Percentiles rank a stretch among this genome's conserved stretches.
Evolutionary conservation across 1,139 yeast species (phyloP).

Genomic region (Geotrichum bryndzae): DNA sequence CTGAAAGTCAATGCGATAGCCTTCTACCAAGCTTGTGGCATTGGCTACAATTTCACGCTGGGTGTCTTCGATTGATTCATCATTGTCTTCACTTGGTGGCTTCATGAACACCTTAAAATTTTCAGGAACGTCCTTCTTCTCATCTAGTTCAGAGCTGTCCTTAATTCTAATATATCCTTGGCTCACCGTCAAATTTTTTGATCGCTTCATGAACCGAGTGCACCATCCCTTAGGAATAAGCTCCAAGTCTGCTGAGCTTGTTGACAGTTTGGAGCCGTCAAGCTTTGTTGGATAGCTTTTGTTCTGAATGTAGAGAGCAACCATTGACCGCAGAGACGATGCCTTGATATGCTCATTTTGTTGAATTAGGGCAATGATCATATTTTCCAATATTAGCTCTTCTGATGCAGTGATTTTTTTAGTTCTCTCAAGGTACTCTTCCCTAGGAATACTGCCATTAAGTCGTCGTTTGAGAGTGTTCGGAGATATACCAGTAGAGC

Average conservation of each 20-base stretch:
- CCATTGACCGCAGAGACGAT: slow-evolving; percentile 14
- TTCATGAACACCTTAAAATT: slow-evolving; percentile 11
- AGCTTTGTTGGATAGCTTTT: slow-evolving; percentile 11
- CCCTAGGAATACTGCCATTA: slow-evolving; percentile 19
- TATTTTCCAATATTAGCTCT: slow-evolving; percentile 17
- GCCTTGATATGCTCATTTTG: slow-evolving; percentile 19
- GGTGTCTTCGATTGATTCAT: slow-evolving; percentile 14
- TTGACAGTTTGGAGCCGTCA: neutral
- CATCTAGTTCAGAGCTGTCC: neutral
- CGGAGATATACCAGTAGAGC: slow-evolving; percentile 18
- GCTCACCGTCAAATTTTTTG: slow-evolving; percentile 9
- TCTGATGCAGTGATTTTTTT: slow-evolving; percentile 18
- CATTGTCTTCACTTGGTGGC: slow-evolving; percentile 3
- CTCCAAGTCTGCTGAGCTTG: slow-evolving; percentile 3
- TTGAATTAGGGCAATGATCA: slow-evolving; percentile 17
- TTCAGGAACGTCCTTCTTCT: neutral
- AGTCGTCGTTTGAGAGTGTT: slow-evolving; percentile 19
- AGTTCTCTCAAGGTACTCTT: slow-evolving; percentile 17
- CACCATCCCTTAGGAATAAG: slow-evolving; percentile 20
- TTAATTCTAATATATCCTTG: slow-evolving; percentile 13
- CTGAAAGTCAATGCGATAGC: slow-evolving; percentile 9
- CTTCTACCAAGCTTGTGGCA: slow-evolving; percentile 10
- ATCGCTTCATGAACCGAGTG: slow-evolving; percentile 17
- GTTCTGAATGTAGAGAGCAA: slow-evolving; percentile 18
- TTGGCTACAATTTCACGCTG: slow-evolving; percentile 10